Evolutionary conservation across 176 grass and related monocot species (phyloP), one percentile per base, ranked within the genome.

Genomic region (Triticum turgidum): DNA sequence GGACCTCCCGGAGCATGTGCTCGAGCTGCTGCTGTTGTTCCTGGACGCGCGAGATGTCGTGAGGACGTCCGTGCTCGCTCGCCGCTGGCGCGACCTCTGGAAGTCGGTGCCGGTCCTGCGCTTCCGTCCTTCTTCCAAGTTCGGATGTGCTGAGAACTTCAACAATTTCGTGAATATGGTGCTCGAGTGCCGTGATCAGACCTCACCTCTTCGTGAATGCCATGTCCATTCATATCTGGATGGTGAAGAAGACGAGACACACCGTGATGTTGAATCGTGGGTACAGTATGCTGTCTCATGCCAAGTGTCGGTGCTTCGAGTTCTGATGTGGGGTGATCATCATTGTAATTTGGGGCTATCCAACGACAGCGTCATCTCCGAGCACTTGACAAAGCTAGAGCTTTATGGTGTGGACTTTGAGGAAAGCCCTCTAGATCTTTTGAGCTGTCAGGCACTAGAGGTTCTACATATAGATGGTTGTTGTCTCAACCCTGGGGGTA

Each of bases 351-450:
- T 52, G 4, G 0, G 22, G 2, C 10, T 25, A 0, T 2, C 69
- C 0, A 73, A 44, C 38, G 25, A 1, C 1, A n/a, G 10, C 24
- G 12, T 49, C 32, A 20, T 69, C 30, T 69, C 66, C 14, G 2
- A 1, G 65, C 5, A 67, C 65, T 67, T 67, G 66, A 69, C 14
- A 18, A 1, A 0, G 0, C 2, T 69, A 20, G 1, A 1, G 14
- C 32, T 69, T 69, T 34, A 4, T 9, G 0, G 0, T 20, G 2
- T 69, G 2, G 1, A 1, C 0, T 2, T 20, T 35, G 33, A 15
- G 4, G 3, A 1, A 20, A 6, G 3, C 6, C 32, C 7, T 20
- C 32, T 35, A 17, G 32, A 69, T 69, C 14, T 69, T 37, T 2
- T 33, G 15, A 9, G 65, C 4, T 68, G 65, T 4, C 1, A 68